Conservation (phyloP, 306 rosid species). For the Acacia melanoxylon region DNA sequence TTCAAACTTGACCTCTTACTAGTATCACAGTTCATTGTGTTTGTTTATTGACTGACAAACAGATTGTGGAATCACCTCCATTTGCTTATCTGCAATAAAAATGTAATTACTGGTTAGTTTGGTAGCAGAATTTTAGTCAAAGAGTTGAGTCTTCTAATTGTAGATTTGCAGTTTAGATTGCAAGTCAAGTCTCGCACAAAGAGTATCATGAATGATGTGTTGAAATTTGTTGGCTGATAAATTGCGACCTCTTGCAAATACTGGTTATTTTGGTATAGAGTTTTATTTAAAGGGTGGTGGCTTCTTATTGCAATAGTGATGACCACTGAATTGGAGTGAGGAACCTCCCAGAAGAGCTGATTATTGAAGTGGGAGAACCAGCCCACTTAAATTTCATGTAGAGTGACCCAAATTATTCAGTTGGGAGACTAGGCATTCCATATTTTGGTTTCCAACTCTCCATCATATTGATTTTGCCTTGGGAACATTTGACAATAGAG, state of each 20-base stretch:
- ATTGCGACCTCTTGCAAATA: not conserved
- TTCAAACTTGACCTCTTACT: slow-evolving; percentile 28
- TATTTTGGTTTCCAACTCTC: no score
- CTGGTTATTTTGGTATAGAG: not conserved
- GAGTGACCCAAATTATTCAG: not conserved
- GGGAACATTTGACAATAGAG: not conserved
- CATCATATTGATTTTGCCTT: not conserved
- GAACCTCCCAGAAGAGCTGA: not conserved
- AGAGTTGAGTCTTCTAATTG: not conserved
- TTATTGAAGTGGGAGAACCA: not conserved
- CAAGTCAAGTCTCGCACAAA: not conserved
- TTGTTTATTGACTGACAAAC: not conserved
- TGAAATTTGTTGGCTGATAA: not conserved
- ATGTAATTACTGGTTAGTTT: not conserved
- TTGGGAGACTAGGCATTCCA: not conserved
- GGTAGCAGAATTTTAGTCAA: not conserved
- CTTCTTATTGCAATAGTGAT: slow-evolving; percentile 1
- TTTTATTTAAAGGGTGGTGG: not conserved
- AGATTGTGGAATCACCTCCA: not conserved
- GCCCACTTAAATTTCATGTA: not conserved
- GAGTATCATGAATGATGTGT: not conserved
- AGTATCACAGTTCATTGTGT: slow-evolving; percentile 7
- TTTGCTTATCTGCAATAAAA: not conserved
- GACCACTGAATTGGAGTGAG: not conserved
- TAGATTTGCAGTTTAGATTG: not conserved